Percentiles rank a stretch among this genome's conserved stretches.
phyloP scores from a whole-genome alignment of 2,329 filamentous ascomycete genomes.

The Neopestalotiopsis clavispora region DNA sequence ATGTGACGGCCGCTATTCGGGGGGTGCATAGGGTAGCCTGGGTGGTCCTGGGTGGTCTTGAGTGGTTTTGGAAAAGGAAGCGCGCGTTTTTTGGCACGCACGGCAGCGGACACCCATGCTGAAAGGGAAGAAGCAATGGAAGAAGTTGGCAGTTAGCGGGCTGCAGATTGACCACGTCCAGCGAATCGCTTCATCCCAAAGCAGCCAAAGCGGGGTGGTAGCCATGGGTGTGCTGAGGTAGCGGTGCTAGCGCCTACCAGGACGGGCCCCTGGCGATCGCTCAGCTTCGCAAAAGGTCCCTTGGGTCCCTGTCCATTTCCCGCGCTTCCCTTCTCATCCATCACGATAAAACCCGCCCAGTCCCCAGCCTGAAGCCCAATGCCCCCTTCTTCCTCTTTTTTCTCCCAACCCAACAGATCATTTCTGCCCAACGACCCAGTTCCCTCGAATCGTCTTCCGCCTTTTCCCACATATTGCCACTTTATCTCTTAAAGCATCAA shows the following conservation, averaged over 20 bases:
- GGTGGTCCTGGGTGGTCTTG: too few species aligned
- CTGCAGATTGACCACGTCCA: not conserved
- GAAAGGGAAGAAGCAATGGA: constrained; percentile 9
- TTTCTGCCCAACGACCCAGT: constrained; percentile 40
- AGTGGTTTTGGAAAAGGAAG: not conserved
- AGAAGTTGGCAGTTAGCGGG: constrained; percentile 17
- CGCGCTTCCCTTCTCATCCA: not conserved
- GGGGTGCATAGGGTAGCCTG: not conserved
- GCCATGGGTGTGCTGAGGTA: constrained; percentile 5
- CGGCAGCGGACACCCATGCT: constrained; percentile 17
- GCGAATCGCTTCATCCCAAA: constrained; percentile 19
- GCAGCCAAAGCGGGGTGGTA: constrained; percentile 22
- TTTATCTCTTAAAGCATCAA: constrained; percentile 23
- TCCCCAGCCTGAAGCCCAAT: constrained; percentile 48
- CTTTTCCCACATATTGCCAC: constrained; percentile 18
- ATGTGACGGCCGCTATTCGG: constrained; percentile 45
- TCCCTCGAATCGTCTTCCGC: constrained; percentile 29
- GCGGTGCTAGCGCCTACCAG: constrained; percentile 1
- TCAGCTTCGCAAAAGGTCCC: constrained; percentile 21
- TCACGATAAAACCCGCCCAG: constrained; percentile 55
- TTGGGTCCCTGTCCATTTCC: not conserved
- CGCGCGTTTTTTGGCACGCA: constrained; percentile 13
- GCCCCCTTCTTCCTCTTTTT: constrained; percentile 35
- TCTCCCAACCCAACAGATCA: constrained; percentile 39
- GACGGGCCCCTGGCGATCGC: constrained; percentile 12